Evolutionary conservation across 352 stramenopile species (phyloP).

Genomic region (Plasmopara halstedii): DNA sequence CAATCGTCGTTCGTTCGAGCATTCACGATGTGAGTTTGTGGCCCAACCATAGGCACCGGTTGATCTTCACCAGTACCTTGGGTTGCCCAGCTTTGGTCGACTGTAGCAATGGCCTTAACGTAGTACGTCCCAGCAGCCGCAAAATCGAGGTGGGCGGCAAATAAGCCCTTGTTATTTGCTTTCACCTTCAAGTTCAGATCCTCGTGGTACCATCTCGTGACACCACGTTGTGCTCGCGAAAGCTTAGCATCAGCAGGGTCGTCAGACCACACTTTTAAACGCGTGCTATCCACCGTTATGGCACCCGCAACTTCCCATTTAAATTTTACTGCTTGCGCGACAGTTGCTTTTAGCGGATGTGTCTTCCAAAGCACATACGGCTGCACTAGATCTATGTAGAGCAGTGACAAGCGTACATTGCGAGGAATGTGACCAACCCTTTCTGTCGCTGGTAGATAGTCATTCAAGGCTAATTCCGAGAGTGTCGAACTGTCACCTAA

Average conservation of each 20-base stretch:
- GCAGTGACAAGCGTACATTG: conserved; percentile 92
- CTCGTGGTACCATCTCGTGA: conserved; percentile 39
- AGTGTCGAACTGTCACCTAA: conserved; percentile 81
- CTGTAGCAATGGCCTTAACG: conserved; percentile 43
- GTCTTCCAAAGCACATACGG: conserved; percentile 85
- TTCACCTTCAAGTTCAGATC: conserved; percentile 27
- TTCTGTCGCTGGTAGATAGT: conserved; percentile 40
- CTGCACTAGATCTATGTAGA: conserved; percentile 93
- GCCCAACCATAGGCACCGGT: conserved; percentile 45
- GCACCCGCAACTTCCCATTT: conserved; percentile 51
- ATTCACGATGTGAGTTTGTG: conserved; percentile 72
- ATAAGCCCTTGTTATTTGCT: conserved; percentile 53
- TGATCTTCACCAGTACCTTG: conserved; percentile 36
- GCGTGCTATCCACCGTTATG: conserved; percentile 54
- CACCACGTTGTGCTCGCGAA: conserved; percentile 33
- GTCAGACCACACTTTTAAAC: conserved; percentile 34
- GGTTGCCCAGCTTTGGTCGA: conserved; percentile 57
- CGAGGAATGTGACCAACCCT: conserved; percentile 90
- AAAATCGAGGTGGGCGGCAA: conserved; percentile 35
- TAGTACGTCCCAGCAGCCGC: conserved; percentile 37
- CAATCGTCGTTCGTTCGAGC: conserved; percentile 52
- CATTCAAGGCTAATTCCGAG: conserved; percentile 55
- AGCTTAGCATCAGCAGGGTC: conserved; percentile 19
- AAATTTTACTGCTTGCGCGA: conserved; percentile 16
- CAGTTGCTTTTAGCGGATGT: conserved; percentile 9